These are phyloP conservation scores for Penicillium antarcticum DNA, from an alignment of 495 filamentous ascomycete species.

Conservation along the genomic window DNA sequence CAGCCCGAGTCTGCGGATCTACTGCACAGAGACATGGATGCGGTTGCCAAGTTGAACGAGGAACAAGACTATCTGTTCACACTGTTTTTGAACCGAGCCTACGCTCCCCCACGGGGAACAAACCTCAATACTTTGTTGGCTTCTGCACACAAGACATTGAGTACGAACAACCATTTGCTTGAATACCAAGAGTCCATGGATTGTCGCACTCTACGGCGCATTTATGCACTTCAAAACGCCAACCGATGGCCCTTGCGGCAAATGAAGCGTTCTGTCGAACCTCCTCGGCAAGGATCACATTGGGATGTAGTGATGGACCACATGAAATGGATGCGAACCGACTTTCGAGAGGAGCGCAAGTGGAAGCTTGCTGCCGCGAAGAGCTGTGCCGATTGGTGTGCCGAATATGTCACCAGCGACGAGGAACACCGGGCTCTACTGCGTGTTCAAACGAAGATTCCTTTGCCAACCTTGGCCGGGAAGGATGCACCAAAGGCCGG, in stretches of 20 bases:
- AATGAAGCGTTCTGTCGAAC: conserved; percentile 73
- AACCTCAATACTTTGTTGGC: conserved; percentile 65
- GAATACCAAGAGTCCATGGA: conserved; percentile 80
- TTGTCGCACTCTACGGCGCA: conserved; percentile 73
- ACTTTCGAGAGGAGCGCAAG: conserved; percentile 90
- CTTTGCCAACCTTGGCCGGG: conserved; percentile 9
- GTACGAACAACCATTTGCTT: conserved; percentile 70
- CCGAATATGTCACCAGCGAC: conserved; percentile 67
- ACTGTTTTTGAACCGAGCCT: conserved; percentile 69
- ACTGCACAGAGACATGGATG: conserved; percentile 42
- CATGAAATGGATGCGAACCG: conserved; percentile 95
- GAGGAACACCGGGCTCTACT: conserved; percentile 59
- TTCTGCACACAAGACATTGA: conserved; percentile 77
- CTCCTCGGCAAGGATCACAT: conserved; percentile 68
- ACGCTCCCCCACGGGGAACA: conserved; percentile 53
- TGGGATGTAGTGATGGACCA: conserved; percentile 84
- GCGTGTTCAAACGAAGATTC: conserved; percentile 57
- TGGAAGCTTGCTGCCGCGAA: conserved; percentile 84
- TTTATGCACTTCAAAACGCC: conserved; percentile 83
- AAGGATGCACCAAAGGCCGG: conserved; percentile 18
- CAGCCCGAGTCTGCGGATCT: conserved; percentile 36
- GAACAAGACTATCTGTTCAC: conserved; percentile 78
- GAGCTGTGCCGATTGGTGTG: conserved; percentile 74
- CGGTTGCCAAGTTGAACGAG: conserved; percentile 47
- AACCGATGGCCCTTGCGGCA: conserved; percentile 91